A percentile compares a stretch with the other conserved stretches of the same genome.
These are phyloP conservation scores for Blastobotrys americana DNA, from an alignment of 805 yeast genomes.

Conservation along the genomic window DNA sequence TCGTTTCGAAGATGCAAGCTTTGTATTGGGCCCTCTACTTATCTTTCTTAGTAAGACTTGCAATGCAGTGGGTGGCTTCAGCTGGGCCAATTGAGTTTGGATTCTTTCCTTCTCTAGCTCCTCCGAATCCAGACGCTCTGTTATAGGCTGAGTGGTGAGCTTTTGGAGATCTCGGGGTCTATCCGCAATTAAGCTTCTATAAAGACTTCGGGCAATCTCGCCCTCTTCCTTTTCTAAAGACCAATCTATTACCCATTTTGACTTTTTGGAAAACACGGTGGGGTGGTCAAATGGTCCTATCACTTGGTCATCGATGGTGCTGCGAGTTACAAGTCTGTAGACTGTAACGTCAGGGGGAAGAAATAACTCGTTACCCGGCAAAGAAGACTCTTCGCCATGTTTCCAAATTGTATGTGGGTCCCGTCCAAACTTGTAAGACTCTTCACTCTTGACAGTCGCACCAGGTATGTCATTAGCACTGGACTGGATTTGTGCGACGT, in stretches of 20 bases:
- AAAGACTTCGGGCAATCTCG: neutral
- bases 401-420: constrained; percentile 19
- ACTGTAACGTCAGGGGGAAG: constrained; percentile 21
- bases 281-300: too few species aligned
- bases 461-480: neutral
- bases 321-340: constrained; percentile 17
- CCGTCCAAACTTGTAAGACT: neutral
- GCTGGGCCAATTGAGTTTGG: constrained; percentile 17
- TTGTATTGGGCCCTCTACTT: too few species aligned
- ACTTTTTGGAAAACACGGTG: too few species aligned
- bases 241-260: constrained; percentile 31
- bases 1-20: too few species aligned
- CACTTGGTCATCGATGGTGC: constrained; percentile 21
- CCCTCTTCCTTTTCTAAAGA: constrained; percentile 18
- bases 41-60: constrained; percentile 27
- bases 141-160: constrained; percentile 24
- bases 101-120: constrained; percentile 21
- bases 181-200: constrained; percentile 15
- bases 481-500: constrained; percentile 21
- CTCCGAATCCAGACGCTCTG: constrained; percentile 18
- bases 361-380: too few species aligned
- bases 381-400: neutral
- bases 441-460: constrained; percentile 7
- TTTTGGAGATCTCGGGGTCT: constrained; percentile 20
- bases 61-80: constrained; percentile 24